These are phyloP conservation scores for Ogataea trehalophila DNA, from an alignment of 805 yeast genomes.

Conservation along the genomic window DNA sequence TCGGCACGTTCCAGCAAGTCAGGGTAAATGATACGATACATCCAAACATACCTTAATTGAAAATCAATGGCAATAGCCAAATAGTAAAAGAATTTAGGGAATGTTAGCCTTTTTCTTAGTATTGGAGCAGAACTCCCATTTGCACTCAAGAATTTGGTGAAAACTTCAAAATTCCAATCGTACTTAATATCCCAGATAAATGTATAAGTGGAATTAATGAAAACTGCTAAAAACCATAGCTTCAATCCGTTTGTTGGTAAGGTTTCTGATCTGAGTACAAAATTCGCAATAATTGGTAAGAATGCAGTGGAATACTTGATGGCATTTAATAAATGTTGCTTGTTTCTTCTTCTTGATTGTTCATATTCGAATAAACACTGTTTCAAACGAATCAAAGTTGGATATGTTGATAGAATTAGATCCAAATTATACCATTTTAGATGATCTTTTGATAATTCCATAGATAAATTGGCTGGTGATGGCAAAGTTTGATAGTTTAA, in stretches of 20 bases:
- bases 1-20: constrained; percentile 11
- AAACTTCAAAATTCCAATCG: constrained; percentile 79
- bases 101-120: constrained; percentile 29
- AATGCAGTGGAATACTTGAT: constrained; percentile 66
- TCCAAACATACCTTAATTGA: constrained; percentile 71
- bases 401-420: constrained; percentile 38
- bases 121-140: constrained; percentile 13
- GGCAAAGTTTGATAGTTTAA: constrained; percentile 34
- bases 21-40: constrained; percentile 40
- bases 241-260: constrained; percentile 17
- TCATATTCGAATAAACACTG: constrained; percentile 77
- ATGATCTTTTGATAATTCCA: constrained; percentile 29
- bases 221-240: constrained; percentile 40
- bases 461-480: constrained; percentile 12
- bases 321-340: constrained; percentile 62
- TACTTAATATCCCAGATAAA: constrained; percentile 83
- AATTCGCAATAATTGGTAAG: constrained; percentile 43
- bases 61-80: constrained; percentile 58
- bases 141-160: constrained; percentile 31
- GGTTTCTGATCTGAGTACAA: constrained; percentile 26
- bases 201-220: constrained; percentile 70
- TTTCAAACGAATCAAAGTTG: constrained; percentile 68
- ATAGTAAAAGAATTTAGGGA: constrained; percentile 41
- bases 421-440: constrained; percentile 27
- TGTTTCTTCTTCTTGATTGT: constrained; percentile 39